Conservation (phyloP, 2,329 filamentous ascomycete genomes). For the Colletotrichum sp. region DNA sequence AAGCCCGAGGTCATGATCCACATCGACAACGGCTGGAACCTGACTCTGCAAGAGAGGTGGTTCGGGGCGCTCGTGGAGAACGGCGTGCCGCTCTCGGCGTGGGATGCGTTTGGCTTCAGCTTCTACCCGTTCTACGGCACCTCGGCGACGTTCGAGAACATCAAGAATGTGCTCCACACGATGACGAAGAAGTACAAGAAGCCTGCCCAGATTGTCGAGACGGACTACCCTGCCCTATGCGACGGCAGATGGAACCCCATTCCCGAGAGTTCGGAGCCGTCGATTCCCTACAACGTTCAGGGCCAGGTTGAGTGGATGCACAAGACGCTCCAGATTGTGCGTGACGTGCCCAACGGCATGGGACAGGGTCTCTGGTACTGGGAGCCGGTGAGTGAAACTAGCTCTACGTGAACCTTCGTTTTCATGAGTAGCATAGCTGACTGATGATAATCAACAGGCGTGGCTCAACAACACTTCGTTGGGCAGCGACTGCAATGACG, state of each 20-base stretch:
- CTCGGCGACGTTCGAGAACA: conserved; percentile 13
- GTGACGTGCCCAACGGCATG: conserved; percentile 1
- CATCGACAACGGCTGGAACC: conserved; percentile 20
- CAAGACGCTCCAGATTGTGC: conserved; percentile 2
- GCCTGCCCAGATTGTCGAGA: conserved; percentile 16
- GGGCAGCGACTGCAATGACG: conserved; percentile 16
- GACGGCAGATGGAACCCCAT: conserved; percentile 16
- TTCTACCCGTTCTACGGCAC: conserved; percentile 21
- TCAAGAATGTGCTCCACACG: neutral
- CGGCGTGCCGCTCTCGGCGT: conserved; percentile 12
- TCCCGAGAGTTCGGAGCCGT: conserved; percentile 7
- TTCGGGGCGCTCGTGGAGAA: conserved; percentile 15
- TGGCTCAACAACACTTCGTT: conserved; percentile 13
- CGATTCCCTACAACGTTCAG: conserved; percentile 13
- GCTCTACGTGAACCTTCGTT: neutral
- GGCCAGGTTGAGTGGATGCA: conserved; percentile 8
- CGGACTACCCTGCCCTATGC: conserved; percentile 17
- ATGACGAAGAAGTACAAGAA: conserved; percentile 15
- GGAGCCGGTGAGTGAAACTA: neutral
- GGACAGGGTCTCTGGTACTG: conserved; percentile 14
- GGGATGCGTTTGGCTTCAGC: conserved; percentile 13
- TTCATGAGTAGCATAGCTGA: neutral
- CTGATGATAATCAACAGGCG: neutral
- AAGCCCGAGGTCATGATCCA: conserved; percentile 20
- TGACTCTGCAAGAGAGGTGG: conserved; percentile 16